Conservation (phyloP, 139 green algal species). For the Zygnema circumcarinatum region DNA sequence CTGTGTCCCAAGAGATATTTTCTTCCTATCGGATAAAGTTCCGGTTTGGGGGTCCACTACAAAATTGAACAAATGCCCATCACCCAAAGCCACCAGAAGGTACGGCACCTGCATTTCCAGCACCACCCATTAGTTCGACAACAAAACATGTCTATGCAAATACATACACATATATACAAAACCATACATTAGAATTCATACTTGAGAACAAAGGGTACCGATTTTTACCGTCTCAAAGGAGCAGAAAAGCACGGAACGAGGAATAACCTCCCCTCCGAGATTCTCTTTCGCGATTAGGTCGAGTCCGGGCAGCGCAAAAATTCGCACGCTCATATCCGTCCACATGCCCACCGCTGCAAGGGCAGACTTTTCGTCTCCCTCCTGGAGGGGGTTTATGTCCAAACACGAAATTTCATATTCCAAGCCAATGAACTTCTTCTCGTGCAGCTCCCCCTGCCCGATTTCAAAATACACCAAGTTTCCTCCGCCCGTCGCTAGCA, state of each 20-base stretch:
- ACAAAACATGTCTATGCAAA: background rate
- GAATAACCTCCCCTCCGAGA: slow-evolving; percentile 81
- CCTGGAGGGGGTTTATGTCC: slow-evolving; percentile 78
- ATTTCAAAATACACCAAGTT: slow-evolving; percentile 79
- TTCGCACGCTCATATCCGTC: slow-evolving; percentile 60
- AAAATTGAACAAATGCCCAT: slow-evolving; percentile 73
- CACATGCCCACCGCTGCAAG: slow-evolving; percentile 77
- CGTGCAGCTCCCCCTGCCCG: slow-evolving; percentile 59
- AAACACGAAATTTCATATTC: slow-evolving; percentile 88
- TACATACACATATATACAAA: background rate
- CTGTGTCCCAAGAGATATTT: slow-evolving; percentile 88
- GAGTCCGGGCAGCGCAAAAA: slow-evolving; percentile 69
- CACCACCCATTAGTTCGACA: background rate
- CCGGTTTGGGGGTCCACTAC: slow-evolving; percentile 46
- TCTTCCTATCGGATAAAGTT: slow-evolving; percentile 77
- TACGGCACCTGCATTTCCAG: slow-evolving; percentile 65
- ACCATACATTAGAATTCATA: background rate
- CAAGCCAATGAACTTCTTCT: slow-evolving; percentile 68
- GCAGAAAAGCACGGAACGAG: slow-evolving; percentile 80
- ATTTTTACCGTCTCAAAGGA: slow-evolving; percentile 75
- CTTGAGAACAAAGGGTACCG: background rate
- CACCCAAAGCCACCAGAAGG: slow-evolving; percentile 83
- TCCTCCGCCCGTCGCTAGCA: slow-evolving; percentile 77
- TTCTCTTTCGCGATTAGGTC: slow-evolving; percentile 52
- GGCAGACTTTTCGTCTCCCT: background rate